phyloP scores from a whole-genome alignment of 306 rosid genomes.

The Rubus parviflorus region DNA sequence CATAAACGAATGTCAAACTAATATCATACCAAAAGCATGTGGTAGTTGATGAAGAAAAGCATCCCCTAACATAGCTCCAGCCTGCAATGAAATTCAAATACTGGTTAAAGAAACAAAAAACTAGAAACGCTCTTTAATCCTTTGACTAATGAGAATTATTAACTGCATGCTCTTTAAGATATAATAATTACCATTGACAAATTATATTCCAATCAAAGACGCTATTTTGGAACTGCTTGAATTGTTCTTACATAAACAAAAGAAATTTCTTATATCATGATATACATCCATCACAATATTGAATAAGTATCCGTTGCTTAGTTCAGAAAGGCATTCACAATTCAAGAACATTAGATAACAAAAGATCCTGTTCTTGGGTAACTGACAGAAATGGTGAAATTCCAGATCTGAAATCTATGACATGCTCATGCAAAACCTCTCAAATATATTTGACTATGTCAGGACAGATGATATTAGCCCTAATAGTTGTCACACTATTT shows the following conservation, averaged over 20 bases:
- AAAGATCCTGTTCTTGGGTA: not conserved
- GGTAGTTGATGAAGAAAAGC: conserved; percentile 99
- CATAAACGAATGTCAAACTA: conserved; percentile 10
- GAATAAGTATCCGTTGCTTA: not conserved
- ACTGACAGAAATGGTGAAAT: not conserved
- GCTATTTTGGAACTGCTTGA: not conserved
- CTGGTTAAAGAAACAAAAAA: not conserved
- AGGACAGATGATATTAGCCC: not conserved
- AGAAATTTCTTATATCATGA: not conserved
- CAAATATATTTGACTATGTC: not conserved
- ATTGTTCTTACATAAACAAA: not conserved
- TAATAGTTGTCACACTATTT: not conserved
- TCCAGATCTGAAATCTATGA: not conserved
- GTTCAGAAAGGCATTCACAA: not conserved
- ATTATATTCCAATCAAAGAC: not conserved
- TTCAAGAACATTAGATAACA: not conserved
- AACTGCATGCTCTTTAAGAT: not conserved
- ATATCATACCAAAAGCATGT: conserved; percentile 85
- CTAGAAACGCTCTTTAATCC: not conserved
- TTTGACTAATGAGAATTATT: not conserved
- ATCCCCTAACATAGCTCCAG: conserved; percentile 99
- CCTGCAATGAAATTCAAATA: conserved; percentile 47
- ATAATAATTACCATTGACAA: not conserved
- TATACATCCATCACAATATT: not conserved
- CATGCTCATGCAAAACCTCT: not conserved